These are phyloP conservation scores for Trametes pubescens DNA, from an alignment of 1,284 basidiomycete genomes.

Conservation along the genomic window DNA sequence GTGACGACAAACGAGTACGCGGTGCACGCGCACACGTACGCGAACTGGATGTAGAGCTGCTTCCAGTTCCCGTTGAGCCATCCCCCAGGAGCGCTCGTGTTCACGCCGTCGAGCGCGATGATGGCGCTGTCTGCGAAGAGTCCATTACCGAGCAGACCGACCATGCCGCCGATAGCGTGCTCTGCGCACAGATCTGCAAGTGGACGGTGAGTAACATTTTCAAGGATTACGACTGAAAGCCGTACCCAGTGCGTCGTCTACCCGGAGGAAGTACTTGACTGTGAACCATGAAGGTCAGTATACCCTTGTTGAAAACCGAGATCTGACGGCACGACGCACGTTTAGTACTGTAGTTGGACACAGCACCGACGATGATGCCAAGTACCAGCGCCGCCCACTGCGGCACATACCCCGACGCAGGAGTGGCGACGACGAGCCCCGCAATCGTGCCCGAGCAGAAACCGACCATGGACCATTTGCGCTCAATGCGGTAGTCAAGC, in stretches of 20 bases:
- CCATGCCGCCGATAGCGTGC: constrained; percentile 90
- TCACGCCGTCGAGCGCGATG: constrained; percentile 80
- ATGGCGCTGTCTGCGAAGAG: constrained; percentile 77
- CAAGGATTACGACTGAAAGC: not conserved
- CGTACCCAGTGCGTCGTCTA: constrained; percentile 77
- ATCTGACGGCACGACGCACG: constrained; percentile 58
- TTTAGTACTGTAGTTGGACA: constrained; percentile 91
- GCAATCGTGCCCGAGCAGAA: constrained; percentile 86
- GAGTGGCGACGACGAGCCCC: constrained; percentile 92
- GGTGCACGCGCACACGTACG: constrained; percentile 78
- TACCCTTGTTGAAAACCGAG: constrained; percentile 11
- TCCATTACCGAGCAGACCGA: constrained; percentile 83
- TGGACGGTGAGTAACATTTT: not conserved
- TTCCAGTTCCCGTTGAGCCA: constrained; percentile 79
- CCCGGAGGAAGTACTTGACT: constrained; percentile 74
- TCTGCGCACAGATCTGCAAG: constrained; percentile 83
- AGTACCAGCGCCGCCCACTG: constrained; percentile 79
- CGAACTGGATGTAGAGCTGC: constrained; percentile 85
- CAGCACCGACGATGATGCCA: constrained; percentile 77
- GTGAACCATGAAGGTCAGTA: constrained; percentile 23
- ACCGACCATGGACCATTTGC: constrained; percentile 88
- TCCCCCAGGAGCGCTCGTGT: constrained; percentile 71
- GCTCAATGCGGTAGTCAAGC: constrained; percentile 85
- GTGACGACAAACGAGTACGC: constrained; percentile 75
- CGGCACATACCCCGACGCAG: constrained; percentile 74